A percentile compares a stretch with the other conserved stretches of the same genome.
Evolutionary conservation across 75 land plant species (phyloP).

Genomic region (Cupressus sempervirens): DNA sequence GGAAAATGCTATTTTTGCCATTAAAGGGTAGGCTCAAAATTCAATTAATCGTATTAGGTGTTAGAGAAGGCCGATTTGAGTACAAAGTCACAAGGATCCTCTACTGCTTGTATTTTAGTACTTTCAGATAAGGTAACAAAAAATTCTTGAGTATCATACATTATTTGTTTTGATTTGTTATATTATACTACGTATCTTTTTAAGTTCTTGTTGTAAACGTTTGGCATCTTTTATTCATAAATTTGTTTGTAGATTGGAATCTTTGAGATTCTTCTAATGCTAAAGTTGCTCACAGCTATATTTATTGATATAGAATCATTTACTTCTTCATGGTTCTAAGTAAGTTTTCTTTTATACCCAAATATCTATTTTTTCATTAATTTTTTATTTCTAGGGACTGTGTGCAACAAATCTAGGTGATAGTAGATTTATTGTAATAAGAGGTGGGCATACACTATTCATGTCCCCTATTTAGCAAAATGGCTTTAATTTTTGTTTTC

Average conservation of each 20-base stretch:
- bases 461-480: constrained; percentile 49
- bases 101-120: too few relatives aligned
- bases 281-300: neutral
- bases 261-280: neutral
- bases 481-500: constrained; percentile 38
- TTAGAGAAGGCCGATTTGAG: constrained; percentile 70
- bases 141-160: neutral
- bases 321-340: neutral
- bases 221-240: neutral
- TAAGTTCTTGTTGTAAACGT: neutral
- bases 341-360: neutral
- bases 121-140: constrained; percentile 66
- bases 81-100: constrained; percentile 82
- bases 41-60: constrained; percentile 68
- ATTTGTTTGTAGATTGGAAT: neutral
- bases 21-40: constrained; percentile 71
- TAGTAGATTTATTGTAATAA: constrained; percentile 41
- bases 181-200: neutral
- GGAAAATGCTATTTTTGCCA: constrained; percentile 64
- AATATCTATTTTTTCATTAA: neutral
- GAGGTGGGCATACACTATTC: constrained; percentile 36
- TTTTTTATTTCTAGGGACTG: constrained; percentile 24
- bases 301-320: neutral
- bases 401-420: constrained; percentile 47
- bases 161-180: neutral